Base-by-base conservation (phyloP, 129 eudicot species). In the Chrysanthemum lavandulifolium region DNA sequence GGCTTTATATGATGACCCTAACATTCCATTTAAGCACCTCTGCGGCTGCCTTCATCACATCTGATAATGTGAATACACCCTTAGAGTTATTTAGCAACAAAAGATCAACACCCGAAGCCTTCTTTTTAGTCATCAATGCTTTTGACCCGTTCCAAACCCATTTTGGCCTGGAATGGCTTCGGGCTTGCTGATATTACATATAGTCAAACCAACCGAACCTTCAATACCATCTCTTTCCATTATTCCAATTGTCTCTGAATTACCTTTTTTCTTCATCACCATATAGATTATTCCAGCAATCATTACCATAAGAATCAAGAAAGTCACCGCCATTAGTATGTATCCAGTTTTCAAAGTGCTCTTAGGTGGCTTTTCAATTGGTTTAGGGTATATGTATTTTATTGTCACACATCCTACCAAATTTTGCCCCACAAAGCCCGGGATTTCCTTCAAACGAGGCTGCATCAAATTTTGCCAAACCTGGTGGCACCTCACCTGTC, bases 1-100 rank as follows among this genome's bases (percentile, higher is more conserved):
- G 21, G 95, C 96, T 86, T 90, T 94, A 60, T 90, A 93, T 0
- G 92, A 81, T 13, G 96, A 87, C 14, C 96, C 95, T 75, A 89
- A n/a, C 29, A 76, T 40, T 16, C 92, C 95, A 36, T 84, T 87
- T 9, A 9, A 93, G 83, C 57, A 89, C 95, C 75, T 89, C 90
- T 0, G 98, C 96, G 5, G 91, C 78, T 5, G 96, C 91, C 76
- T 73, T 89, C 98, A 93, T 84, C 72, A 93, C 74, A 79, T 93
- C 96, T 11, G 82, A 68, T 75, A 87, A 64, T 4, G 85, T 81
- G 67, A 93, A 90, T 64, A 75, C 82, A 8, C 92, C 97, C 51
- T 78, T 86, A 6, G 80, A 77, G 1, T 84, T 78, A 62, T 87
- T 93, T 23, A 93, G 74, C 73, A 90, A n/a, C 61, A 82, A 78